Conservation (phyloP, 1,284 basidiomycete genomes). For the Malassezia furfur region DNA sequence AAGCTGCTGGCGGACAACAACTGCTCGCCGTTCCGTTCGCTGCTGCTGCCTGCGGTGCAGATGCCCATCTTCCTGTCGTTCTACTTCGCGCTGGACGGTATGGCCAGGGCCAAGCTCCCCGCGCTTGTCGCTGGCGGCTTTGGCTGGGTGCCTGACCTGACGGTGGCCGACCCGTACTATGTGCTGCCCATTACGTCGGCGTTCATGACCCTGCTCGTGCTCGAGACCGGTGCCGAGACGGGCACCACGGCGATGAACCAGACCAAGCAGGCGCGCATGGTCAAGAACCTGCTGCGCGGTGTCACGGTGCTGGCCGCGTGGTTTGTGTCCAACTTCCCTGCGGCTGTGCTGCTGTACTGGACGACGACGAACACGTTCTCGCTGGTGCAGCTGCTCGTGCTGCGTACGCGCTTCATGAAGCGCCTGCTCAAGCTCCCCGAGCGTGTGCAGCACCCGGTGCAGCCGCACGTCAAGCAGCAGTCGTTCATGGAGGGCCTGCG, state of each 20-base stretch:
- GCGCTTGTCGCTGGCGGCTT: slow-evolving; percentile 71
- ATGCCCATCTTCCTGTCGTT: slow-evolving; percentile 70
- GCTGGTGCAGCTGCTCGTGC: slow-evolving; percentile 51
- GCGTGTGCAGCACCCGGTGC: slow-evolving; percentile 23
- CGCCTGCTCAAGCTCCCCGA: slow-evolving; percentile 25
- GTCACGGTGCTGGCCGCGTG: slow-evolving; percentile 57
- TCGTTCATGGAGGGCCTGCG: slow-evolving; percentile 24
- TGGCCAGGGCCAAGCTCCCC: slow-evolving; percentile 63
- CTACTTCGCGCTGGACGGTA: slow-evolving; percentile 70
- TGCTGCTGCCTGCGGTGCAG: slow-evolving; percentile 60
- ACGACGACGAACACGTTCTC: slow-evolving; percentile 53
- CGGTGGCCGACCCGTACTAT: slow-evolving; percentile 66
- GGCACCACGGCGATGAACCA: slow-evolving; percentile 48
- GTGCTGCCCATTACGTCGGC: slow-evolving; percentile 63
- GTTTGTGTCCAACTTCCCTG: slow-evolving; percentile 54
- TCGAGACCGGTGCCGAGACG: slow-evolving; percentile 58
- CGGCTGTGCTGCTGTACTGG: slow-evolving; percentile 57
- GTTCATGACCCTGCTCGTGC: slow-evolving; percentile 61
- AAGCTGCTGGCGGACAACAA: slow-evolving; percentile 63
- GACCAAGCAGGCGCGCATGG: slow-evolving; percentile 56
- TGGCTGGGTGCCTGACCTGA: slow-evolving; percentile 67
- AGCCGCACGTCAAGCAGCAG: slow-evolving; percentile 23
- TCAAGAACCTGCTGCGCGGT: slow-evolving; percentile 64
- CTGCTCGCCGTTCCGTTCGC: slow-evolving; percentile 57
- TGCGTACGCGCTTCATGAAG: slow-evolving; percentile 27